Evolutionary conservation across 1,284 basidiomycete genomes (phyloP).

Genomic region (Melanopsichium pennsylvanicum): DNA sequence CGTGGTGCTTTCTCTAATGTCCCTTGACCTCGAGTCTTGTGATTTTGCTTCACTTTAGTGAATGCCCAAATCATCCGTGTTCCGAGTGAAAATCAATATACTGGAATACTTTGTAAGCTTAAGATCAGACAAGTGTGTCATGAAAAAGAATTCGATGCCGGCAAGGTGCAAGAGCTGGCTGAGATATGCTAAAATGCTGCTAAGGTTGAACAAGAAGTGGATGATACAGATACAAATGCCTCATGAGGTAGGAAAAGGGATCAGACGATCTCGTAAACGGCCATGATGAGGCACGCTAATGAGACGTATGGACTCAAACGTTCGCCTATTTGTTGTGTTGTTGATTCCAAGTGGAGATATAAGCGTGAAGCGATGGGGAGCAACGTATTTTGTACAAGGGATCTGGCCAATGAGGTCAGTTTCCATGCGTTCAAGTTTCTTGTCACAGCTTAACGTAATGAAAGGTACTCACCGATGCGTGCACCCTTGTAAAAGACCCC

Average conservation of each 20-base stretch:
- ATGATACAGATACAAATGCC: neutral
- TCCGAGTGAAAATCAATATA: too few species aligned
- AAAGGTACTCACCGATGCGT: conserved; percentile 56
- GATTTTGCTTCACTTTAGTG: too few species aligned
- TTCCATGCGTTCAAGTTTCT: neutral
- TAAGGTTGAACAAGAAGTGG: neutral
- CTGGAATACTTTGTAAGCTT: too few species aligned
- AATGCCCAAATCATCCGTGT: too few species aligned
- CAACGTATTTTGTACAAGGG: too few species aligned
- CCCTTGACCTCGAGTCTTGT: neutral
- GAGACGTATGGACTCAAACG: conserved; percentile 63
- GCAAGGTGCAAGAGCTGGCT: too few species aligned
- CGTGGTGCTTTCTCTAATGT: too few species aligned
- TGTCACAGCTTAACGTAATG: too few species aligned
- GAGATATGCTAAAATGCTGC: neutral
- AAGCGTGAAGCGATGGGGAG: too few species aligned
- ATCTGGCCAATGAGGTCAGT: neutral
- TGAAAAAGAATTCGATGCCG: too few species aligned
- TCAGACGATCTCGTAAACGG: conserved; percentile 53
- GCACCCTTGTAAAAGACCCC: conserved; percentile 64
- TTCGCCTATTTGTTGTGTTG: conserved; percentile 47
- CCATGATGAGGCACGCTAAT: conserved; percentile 63
- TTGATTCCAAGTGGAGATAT: too few species aligned
- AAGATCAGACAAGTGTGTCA: too few species aligned
- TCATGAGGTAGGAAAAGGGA: neutral